Evolutionary conservation across 2,329 filamentous ascomycete species (phyloP), one percentile per base, ranked within the genome.

Genomic region (Verticillium albo-atrum): DNA sequence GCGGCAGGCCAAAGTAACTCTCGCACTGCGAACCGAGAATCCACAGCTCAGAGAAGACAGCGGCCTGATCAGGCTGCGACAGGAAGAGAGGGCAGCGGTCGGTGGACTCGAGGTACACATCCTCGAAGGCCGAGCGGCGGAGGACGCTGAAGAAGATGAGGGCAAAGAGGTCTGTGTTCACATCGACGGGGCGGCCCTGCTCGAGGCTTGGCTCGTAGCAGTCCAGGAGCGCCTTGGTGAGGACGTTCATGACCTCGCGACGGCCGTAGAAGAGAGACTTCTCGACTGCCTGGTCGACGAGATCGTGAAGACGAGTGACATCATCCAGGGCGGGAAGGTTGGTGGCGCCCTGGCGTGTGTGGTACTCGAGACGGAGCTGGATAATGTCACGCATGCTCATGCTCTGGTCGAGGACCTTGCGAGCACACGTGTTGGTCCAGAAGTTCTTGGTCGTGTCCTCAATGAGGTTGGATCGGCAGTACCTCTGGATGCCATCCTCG

Each of bases 11-110:
- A 60, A 88, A 86, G 66, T 87, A 88, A 1, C 81, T 77, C 61
- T 87, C 83, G 65, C 85, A 88, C 58, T 84, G 81, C 3, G 85
- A 87, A 1, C 85, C 85, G 2, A 87, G 73, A 0, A 84, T 85
- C 70, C 86, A 88, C 0, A 86, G 79, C 67, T 88, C 85, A 1
- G 85, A 81, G 65, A 88, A 88, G 6, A 83, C 83, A 32, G 84
- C 85, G 15, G 85, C 84, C 68, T 88, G 85, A 59, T 88, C 85
- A 2, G 83, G 75, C 59, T 86, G 84, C 23, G 80, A 77, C 58
- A 86, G 82, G 69, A 86, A 85, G 10, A 87, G 72, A 0, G 84
- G 85, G 64, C 86, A 87, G 7, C 84, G 76, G 35, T 88, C 85
- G 0, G 82, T 84, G 1, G 86, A 82, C 68, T 88, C 85, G 14